Conservation (phyloP, 2,329 filamentous ascomycete species). For the Alternaria incomplexa region DNA sequence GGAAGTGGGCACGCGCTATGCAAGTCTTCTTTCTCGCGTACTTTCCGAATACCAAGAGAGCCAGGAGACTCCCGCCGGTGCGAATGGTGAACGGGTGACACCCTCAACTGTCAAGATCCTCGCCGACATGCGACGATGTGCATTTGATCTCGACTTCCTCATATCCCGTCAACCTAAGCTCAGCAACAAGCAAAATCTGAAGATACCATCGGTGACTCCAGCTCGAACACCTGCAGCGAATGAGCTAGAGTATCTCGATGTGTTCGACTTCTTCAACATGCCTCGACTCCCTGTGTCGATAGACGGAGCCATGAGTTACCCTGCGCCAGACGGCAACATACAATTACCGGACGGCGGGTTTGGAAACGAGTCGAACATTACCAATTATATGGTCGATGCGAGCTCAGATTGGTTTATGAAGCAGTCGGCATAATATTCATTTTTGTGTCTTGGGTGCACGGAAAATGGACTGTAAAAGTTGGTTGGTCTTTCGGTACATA, state of each 20-base stretch:
- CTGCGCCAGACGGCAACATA: conserved; percentile 36
- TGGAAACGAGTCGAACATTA: conserved; percentile 75
- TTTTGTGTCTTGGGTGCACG: neutral
- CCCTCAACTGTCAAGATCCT: conserved; percentile 85
- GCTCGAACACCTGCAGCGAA: conserved; percentile 75
- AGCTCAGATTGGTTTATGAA: conserved; percentile 74
- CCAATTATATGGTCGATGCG: conserved; percentile 77
- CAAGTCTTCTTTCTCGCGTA: conserved; percentile 77
- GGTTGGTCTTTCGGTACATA: neutral
- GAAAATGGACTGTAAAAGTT: neutral
- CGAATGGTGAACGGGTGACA: conserved; percentile 73
- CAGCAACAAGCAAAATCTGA: conserved; percentile 42
- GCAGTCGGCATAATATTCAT: conserved; percentile 16
- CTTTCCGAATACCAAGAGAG: conserved; percentile 85
- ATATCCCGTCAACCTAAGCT: conserved; percentile 77
- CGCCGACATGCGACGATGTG: conserved; percentile 88
- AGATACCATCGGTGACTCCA: conserved; percentile 54
- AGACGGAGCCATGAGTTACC: conserved; percentile 37
- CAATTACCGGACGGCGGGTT: conserved; percentile 33
- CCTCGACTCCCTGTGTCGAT: conserved; percentile 67
- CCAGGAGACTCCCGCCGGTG: conserved; percentile 62
- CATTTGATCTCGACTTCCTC: conserved; percentile 87
- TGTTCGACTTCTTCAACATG: conserved; percentile 95
- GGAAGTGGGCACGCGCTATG: conserved; percentile 85
- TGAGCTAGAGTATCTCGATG: conserved; percentile 87